Percentiles rank a stretch among this genome's conserved stretches.
These are phyloP conservation scores for Myxozyma vanderwaltii DNA, from an alignment of 805 yeast genomes.

Conservation along the genomic window DNA sequence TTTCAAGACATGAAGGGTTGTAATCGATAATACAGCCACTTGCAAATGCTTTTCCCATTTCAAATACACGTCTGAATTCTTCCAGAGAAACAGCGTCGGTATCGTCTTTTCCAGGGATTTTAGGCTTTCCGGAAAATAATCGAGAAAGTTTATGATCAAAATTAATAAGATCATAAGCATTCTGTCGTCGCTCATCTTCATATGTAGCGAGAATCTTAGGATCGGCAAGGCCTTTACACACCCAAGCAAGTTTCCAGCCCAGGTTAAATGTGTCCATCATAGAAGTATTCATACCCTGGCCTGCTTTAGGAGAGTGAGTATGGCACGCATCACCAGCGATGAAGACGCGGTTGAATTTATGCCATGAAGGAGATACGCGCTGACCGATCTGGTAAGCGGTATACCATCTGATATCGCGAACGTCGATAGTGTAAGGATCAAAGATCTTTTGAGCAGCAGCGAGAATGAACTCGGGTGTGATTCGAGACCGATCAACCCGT, in stretches of 20 bases:
- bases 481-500: conserved; percentile 42
- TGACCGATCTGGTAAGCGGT: conserved; percentile 39
- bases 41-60: conserved; percentile 41
- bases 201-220: conserved; percentile 41
- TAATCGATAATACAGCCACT: conserved; percentile 43
- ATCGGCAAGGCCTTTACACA: conserved; percentile 40
- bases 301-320: conserved; percentile 42
- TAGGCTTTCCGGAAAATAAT: conserved; percentile 42
- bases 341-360: conserved; percentile 39
- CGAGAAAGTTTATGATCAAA: conserved; percentile 42
- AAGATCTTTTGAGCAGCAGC: conserved; percentile 37
- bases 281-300: conserved; percentile 45
- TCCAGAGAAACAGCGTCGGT: conserved; percentile 36
- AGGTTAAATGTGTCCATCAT: conserved; percentile 42
- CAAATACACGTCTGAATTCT: conserved; percentile 41
- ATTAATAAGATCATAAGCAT: conserved; percentile 43
- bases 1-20: conserved; percentile 31
- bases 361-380: conserved; percentile 40
- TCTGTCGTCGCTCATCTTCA: conserved; percentile 41
- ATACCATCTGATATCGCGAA: conserved; percentile 36
- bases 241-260: conserved; percentile 44
- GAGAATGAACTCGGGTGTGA: conserved; percentile 43
- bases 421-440: conserved; percentile 38
- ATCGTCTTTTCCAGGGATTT: conserved; percentile 23
- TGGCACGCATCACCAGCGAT: conserved; percentile 41